Conservation (phyloP, 495 filamentous ascomycete species). For the Penicillium macrosclerotiorum region DNA sequence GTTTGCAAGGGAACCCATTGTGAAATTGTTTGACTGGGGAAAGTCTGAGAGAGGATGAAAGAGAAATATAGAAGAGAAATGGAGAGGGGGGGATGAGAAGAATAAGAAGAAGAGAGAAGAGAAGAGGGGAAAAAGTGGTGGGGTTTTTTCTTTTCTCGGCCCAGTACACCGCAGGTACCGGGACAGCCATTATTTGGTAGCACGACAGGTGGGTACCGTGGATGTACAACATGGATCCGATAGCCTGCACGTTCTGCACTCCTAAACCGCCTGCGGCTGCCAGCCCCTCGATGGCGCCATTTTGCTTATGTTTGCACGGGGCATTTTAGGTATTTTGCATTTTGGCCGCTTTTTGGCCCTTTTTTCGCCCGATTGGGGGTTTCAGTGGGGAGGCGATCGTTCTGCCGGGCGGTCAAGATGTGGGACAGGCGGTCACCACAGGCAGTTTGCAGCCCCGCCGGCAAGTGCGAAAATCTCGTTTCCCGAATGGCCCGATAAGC, state of each 20-base stretch:
- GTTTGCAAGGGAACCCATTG: conserved; percentile 60
- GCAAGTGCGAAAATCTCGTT: conserved; percentile 12
- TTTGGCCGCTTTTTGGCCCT: no score
- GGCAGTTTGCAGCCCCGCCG: conserved; percentile 12
- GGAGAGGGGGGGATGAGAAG: conserved; percentile 10
- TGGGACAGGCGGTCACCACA: no score
- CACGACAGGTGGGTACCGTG: conserved; percentile 11
- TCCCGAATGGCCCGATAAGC: conserved; percentile 7
- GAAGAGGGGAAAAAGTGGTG: conserved; percentile 26
- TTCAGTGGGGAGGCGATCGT: no score
- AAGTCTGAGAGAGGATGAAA: conserved; percentile 15
- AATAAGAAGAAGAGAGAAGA: conserved; percentile 10
- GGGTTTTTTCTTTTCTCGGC: conserved; percentile 22
- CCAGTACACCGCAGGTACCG: conserved; percentile 16
- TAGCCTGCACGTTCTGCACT: not conserved
- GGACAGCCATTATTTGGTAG: not conserved
- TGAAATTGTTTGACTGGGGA: conserved; percentile 31
- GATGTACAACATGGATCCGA: no score
- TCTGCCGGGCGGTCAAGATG: conserved; percentile 25
- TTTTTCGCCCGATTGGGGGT: no score
- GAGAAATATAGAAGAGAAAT: conserved; percentile 8
- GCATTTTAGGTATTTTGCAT: no score
- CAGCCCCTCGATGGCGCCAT: conserved; percentile 14
- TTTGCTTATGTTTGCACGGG: no score
- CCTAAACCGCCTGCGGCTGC: conserved; percentile 3